Evolutionary conservation across 2,329 filamentous ascomycete species (phyloP), one percentile per base, ranked within the genome.

Genomic region (Fusarium zealandicum): DNA sequence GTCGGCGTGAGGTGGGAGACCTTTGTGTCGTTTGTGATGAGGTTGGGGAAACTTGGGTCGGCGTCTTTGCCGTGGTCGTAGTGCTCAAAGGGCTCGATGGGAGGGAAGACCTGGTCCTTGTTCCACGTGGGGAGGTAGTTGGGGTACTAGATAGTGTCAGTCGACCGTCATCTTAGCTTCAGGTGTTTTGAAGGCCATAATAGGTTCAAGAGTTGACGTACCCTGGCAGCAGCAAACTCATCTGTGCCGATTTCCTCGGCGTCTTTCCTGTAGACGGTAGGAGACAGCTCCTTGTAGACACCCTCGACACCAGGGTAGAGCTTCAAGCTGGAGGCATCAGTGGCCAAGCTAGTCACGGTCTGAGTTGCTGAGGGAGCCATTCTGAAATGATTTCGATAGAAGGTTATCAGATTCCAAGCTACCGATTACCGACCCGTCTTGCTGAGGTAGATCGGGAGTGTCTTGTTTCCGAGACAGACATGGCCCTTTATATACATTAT

Each of bases 61-160:
- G 90, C 90, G 64, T 92, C 87, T 65, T 87, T 87, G 64, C 90
- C 90, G 65, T 89, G 89, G 50, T 93, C 90, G 59, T 84, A 82
- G 70, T 92, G 88, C 69, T 88, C 80, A 65, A 92, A 93, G 1
- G 82, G 83, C 57, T 87, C 76, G 7, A 90, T 79, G 6, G 89
- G 87, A 50, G 84, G 80, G 65, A 87, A 90, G 59, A 79, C 80
- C 72, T 86, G 82, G 59, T 85, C 79, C 33, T 80, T 78, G 66
- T 89, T 81, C 88, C 88, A 91, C 2, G 84, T 86, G 2, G 89
- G 88, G 8, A 92, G 81, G 70, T 93, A 93, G 68, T 91, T 79
- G 4, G 86, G 86, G 62, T 90, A 92, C 69, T 85, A 30, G n/a
- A 13, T 5, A 11, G 22, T 13, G 49, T 53, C 8, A 45, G 36